Evolutionary conservation across 306 rosid genomes (phyloP).

Genomic region (Dryas drummondii): DNA sequence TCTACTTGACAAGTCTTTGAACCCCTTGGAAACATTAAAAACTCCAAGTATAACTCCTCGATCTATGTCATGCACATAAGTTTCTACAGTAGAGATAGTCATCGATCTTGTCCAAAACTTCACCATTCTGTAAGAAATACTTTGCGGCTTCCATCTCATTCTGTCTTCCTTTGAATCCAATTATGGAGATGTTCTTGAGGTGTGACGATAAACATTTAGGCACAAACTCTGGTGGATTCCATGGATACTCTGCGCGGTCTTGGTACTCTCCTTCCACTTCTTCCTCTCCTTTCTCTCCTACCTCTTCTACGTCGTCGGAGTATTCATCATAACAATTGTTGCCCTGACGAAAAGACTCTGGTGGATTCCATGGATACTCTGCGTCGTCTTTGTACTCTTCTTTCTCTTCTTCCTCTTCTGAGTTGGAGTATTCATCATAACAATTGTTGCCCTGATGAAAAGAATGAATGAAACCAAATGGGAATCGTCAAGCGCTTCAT

Average conservation of each 20-base stretch:
- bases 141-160: neutral
- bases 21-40: neutral
- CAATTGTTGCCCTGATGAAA: neutral
- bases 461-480: slow-evolving; percentile 3
- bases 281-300: too few species aligned
- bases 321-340: neutral
- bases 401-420: too few species aligned
- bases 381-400: too few species aligned
- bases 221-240: neutral
- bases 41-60: neutral
- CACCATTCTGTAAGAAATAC: neutral
- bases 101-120: neutral
- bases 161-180: neutral
- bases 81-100: neutral
- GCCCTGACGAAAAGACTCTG: neutral
- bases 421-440: neutral
- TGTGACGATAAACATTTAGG: neutral
- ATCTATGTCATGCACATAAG: neutral
- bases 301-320: neutral
- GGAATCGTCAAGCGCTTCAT: neutral
- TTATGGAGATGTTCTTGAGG: neutral
- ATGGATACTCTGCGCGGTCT: too few species aligned
- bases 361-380: neutral
- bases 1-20: too few species aligned
- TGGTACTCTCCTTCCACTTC: too few species aligned